Evolutionary conservation across 2,329 filamentous ascomycete species (phyloP).

Genomic region (Alternaria incomplexa): DNA sequence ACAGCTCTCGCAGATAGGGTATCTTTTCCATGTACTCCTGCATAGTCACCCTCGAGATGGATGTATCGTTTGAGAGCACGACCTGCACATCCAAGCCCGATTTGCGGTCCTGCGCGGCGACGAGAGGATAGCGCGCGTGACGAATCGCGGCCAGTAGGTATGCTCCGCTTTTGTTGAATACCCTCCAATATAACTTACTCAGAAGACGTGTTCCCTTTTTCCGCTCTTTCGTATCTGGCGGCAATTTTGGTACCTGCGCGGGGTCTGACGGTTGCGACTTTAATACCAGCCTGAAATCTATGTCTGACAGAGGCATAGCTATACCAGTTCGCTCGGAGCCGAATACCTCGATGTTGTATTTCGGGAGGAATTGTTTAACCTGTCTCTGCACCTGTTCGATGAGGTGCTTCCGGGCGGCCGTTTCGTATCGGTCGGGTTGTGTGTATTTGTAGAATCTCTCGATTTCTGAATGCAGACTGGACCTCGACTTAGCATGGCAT

Average conservation of each 20-base stretch:
- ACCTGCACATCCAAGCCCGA: conserved; percentile 62
- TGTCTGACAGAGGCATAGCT: conserved; percentile 59
- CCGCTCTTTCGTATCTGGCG: conserved; percentile 21
- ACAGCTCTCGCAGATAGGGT: conserved; percentile 58
- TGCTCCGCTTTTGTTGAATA: background rate
- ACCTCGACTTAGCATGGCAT: background rate
- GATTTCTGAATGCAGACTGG: conserved; percentile 37
- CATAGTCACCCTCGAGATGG: conserved; percentile 52
- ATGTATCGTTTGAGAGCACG: conserved; percentile 53
- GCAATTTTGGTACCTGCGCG: conserved; percentile 9
- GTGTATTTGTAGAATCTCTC: conserved; percentile 33
- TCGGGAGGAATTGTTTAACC: conserved; percentile 25
- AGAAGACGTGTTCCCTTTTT: conserved; percentile 4
- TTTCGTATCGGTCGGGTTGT: conserved; percentile 53
- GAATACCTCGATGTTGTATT: conserved; percentile 51
- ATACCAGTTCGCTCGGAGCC: conserved; percentile 63
- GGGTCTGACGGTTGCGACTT: conserved; percentile 5
- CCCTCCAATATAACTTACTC: conserved; percentile 1
- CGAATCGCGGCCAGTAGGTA: conserved; percentile 31
- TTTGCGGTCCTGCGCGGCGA: conserved; percentile 51
- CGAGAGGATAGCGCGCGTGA: conserved; percentile 48
- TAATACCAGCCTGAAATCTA: conserved; percentile 56
- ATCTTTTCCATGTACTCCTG: conserved; percentile 57
- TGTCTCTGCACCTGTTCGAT: conserved; percentile 37
- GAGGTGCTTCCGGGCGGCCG: conserved; percentile 43